These are phyloP conservation scores for Elongisporangium prolatum DNA, from an alignment of 352 stramenopile species.

Conservation along the genomic window DNA sequence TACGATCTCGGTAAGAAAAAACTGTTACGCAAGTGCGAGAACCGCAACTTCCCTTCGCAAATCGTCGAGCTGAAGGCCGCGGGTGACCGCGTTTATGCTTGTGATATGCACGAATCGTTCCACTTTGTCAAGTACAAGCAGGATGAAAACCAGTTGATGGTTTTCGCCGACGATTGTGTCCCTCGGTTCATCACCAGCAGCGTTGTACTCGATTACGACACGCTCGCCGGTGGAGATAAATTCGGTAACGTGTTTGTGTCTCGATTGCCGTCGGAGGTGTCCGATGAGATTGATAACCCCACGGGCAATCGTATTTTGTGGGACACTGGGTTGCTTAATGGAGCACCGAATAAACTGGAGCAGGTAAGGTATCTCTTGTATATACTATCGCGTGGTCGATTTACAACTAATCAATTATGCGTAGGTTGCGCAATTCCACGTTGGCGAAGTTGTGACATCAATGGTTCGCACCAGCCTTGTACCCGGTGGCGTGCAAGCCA, in stretches of 20 bases:
- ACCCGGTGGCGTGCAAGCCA: constrained; percentile 92
- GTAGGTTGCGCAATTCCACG: constrained; percentile 92
- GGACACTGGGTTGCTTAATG: constrained; percentile 91
- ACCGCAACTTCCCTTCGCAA: constrained; percentile 90
- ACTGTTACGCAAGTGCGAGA: constrained; percentile 98
- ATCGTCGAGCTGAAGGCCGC: constrained; percentile 93
- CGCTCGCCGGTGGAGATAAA: constrained; percentile 97
- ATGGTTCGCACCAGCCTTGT: constrained; percentile 96
- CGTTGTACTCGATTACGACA: constrained; percentile 97
- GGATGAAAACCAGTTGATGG: constrained; percentile 93
- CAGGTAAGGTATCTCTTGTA: constrained; percentile 36
- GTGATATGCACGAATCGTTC: constrained; percentile 95
- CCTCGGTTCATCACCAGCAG: constrained; percentile 80
- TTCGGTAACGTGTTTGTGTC: constrained; percentile 99
- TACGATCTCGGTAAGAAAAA: constrained; percentile 99
- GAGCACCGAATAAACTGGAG: constrained; percentile 96
- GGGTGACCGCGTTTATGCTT: constrained; percentile 95
- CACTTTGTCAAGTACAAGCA: constrained; percentile 98
- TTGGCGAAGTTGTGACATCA: constrained; percentile 98
- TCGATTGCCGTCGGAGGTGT: constrained; percentile 88
- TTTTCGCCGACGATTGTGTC: constrained; percentile 96
- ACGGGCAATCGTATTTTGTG: constrained; percentile 96
- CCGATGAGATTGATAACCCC: constrained; percentile 95
- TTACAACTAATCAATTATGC: not conserved
- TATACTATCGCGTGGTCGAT: not conserved